phyloP scores from a whole-genome alignment of 2,329 filamentous ascomycete genomes.

The Clonostachys solani region DNA sequence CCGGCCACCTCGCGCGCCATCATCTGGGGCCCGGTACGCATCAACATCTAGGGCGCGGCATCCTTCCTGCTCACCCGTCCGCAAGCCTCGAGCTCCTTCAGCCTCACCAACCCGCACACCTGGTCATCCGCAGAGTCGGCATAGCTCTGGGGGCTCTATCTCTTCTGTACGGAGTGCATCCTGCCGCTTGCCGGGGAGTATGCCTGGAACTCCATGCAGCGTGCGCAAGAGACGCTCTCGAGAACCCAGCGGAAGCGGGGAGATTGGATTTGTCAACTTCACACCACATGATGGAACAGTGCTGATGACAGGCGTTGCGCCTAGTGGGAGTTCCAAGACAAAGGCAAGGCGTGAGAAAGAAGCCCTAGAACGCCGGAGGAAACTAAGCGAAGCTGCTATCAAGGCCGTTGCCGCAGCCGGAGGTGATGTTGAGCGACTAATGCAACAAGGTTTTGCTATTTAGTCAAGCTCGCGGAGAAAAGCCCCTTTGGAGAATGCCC shows the following conservation, averaged over 20 bases:
- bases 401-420: slow-evolving; percentile 68
- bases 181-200: slow-evolving; percentile 21
- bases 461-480: slow-evolving; percentile 9
- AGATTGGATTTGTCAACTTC: slow-evolving; percentile 79
- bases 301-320: slow-evolving; percentile 86
- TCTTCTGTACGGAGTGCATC: slow-evolving; percentile 28
- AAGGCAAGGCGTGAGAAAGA: slow-evolving; percentile 91
- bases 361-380: slow-evolving; percentile 69
- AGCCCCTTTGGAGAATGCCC: background rate
- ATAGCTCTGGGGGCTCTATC: slow-evolving; percentile 31
- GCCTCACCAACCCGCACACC: slow-evolving; percentile 3
- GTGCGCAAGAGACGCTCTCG: slow-evolving; percentile 33
- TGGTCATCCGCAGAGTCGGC: slow-evolving; percentile 16
- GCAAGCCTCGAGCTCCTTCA: slow-evolving; percentile 32
- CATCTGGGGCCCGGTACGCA: slow-evolving; percentile 46
- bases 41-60: slow-evolving; percentile 51
- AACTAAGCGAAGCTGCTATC: slow-evolving; percentile 63
- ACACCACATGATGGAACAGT: slow-evolving; percentile 74
- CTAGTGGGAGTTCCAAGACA: slow-evolving; percentile 87
- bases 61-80: slow-evolving; percentile 29
- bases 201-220: slow-evolving; percentile 31
- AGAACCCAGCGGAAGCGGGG: slow-evolving; percentile 18
- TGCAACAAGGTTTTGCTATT: slow-evolving; percentile 44
- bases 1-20: slow-evolving; percentile 47
- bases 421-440: slow-evolving; percentile 55